phyloP scores from a whole-genome alignment of 148 eudicot species.

The Simmondsia chinensis region DNA sequence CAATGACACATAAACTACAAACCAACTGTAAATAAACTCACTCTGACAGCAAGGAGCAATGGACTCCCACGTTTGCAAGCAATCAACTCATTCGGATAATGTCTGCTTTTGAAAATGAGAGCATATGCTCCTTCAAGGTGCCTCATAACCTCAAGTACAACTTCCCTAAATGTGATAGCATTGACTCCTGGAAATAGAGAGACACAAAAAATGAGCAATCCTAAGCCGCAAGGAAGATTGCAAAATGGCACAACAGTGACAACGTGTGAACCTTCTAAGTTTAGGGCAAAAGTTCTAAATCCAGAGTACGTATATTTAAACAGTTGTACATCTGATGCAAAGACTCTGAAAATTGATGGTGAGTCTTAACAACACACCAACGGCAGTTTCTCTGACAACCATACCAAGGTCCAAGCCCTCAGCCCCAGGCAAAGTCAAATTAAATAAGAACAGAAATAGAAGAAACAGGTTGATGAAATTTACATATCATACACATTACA shows the following conservation, averaged over 20 bases:
- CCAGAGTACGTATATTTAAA: too few species aligned
- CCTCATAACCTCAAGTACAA: conserved; percentile 98
- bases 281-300: too few species aligned
- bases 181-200: conserved; percentile 50
- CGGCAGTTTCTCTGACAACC: not conserved
- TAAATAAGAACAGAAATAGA: not conserved
- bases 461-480: too few species aligned
- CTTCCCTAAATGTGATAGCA: conserved; percentile 69
- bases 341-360: not conserved
- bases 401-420: too few species aligned
- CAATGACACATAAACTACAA: too few species aligned
- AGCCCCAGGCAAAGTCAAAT: not conserved
- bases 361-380: not conserved
- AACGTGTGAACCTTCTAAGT: too few species aligned
- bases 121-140: conserved; percentile 99
- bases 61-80: conserved; percentile 99
- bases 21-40: conserved; percentile 18
- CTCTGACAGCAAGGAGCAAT: conserved; percentile 93
- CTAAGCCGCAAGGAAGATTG: not conserved
- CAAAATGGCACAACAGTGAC: not conserved
- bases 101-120: conserved; percentile 88
- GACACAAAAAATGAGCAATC: not conserved
- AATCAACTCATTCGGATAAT: conserved; percentile 92
- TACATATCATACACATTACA: too few species aligned
- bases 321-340: too few species aligned